These are phyloP conservation scores for Saturnispora serradocipensis DNA, from an alignment of 805 yeast genomes.

Conservation along the genomic window DNA sequence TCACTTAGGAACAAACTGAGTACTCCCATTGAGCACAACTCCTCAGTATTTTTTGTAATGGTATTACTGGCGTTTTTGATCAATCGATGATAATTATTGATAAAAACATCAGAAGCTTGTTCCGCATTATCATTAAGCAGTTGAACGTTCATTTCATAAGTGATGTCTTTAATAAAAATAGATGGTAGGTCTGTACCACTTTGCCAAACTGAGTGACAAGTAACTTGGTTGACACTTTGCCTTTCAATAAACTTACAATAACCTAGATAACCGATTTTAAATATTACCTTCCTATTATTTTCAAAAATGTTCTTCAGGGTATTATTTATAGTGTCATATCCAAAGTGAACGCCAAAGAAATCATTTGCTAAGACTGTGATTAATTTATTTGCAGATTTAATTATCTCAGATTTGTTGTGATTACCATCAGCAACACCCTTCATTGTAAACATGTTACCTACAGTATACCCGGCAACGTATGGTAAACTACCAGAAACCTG, in stretches of 20 bases:
- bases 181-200: conserved; percentile 32
- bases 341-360: conserved; percentile 37
- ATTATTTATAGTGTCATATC: conserved; percentile 17
- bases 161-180: conserved; percentile 42
- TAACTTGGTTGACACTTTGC: neutral
- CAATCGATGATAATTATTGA: conserved; percentile 30
- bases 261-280: conserved; percentile 37
- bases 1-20: conserved; percentile 3
- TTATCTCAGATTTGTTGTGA: neutral
- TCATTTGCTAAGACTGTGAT: conserved; percentile 14
- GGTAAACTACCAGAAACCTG: conserved; percentile 15
- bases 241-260: conserved; percentile 32
- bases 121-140: conserved; percentile 29
- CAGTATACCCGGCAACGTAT: neutral
- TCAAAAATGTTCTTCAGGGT: conserved; percentile 33
- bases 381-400: neutral
- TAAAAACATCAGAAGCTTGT: conserved; percentile 33
- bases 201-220: conserved; percentile 9
- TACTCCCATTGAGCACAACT: neutral
- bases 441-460: neutral
- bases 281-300: conserved; percentile 34
- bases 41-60: neutral
- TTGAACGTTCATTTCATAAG: conserved; percentile 28
- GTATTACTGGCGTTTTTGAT: conserved; percentile 11
- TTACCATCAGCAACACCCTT: neutral